Evolutionary conservation across 78 protist genomes (phyloP), one percentile per base, ranked within the genome.

Genomic region (Protostelium mycophagum): DNA sequence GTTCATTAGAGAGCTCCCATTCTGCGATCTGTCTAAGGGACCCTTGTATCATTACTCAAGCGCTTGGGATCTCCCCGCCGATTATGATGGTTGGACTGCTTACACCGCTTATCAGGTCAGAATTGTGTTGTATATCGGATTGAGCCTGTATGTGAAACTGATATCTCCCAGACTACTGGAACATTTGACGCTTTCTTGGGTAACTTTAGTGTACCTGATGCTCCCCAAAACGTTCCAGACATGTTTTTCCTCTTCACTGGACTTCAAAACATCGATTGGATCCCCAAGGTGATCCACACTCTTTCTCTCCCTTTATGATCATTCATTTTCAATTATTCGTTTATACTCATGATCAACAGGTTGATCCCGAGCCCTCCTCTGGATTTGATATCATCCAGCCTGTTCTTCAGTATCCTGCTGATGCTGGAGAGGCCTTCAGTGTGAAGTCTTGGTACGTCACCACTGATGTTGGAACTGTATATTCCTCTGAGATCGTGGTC

Each of bases 321-420:
- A n/a, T n/a, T n/a, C 16, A 51, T 25, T 16, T 25, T 51, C 31
- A 5, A 51, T 51, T 16, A 16, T 51, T 5, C 5, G 16, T 16
- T 25, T 23, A 31, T 31, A 1, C 5, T 28, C 34, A 84, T 9
- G 28, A 1, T 34, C 34, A 28, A 84, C n/a, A 34, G 86, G n/a
- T 84, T 16, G 88, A 86, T 10, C 88, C 88, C 1, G 88, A 86
- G 73, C 88, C 88, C 1, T 16, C 5, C 31, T 25, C 38, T 5
- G 88, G 31, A 10, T 86, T 86, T 10, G 88, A 86, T 29, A 86
- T 86, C 39, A 86, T 86, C 39, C 88, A 86, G 88, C 88, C 88
- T 10, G 88, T 86, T 23, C 88, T 86, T 23, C 88, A 86, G 10
- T 86, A 25, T 36, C 88, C 88, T 5, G 88, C 84, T 23, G 36